phyloP scores from a whole-genome alignment of 2,329 filamentous ascomycete species.

The Trichoderma koningiopsis region DNA sequence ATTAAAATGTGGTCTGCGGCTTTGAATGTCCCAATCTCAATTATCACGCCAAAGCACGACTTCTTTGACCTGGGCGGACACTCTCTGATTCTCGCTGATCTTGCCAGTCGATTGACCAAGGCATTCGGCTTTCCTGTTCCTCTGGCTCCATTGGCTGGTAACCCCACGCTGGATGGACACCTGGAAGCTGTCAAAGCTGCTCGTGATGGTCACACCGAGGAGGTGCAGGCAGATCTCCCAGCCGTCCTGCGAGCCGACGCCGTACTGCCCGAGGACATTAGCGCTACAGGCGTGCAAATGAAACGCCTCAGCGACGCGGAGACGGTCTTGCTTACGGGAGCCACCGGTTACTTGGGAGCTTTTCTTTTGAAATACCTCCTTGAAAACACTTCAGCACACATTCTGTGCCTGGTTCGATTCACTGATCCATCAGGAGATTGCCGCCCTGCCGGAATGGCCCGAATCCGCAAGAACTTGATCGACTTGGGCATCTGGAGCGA shows the following conservation, averaged over 20 bases:
- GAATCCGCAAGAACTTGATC: slow-evolving; percentile 74
- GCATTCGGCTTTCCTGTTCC: slow-evolving; percentile 74
- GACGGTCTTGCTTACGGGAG: slow-evolving; percentile 72
- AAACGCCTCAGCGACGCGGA: slow-evolving; percentile 65
- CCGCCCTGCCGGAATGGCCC: slow-evolving; percentile 67
- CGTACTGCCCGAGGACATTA: slow-evolving; percentile 69
- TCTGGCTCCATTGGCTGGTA: slow-evolving; percentile 69
- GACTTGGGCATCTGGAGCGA: slow-evolving; percentile 78
- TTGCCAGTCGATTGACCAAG: slow-evolving; percentile 69
- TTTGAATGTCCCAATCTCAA: slow-evolving; percentile 63
- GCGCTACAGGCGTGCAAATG: slow-evolving; percentile 55
- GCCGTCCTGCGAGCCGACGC: slow-evolving; percentile 68
- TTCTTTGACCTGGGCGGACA: slow-evolving; percentile 84
- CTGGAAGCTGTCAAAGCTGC: slow-evolving; percentile 70
- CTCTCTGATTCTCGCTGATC: slow-evolving; percentile 74
- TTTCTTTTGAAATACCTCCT: slow-evolving; percentile 71
- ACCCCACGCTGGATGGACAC: slow-evolving; percentile 72
- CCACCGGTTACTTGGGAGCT: slow-evolving; percentile 74
- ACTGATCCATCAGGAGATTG: slow-evolving; percentile 66
- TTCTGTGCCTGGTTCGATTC: slow-evolving; percentile 75
- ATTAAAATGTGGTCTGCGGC: slow-evolving; percentile 72
- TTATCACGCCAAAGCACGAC: slow-evolving; percentile 70
- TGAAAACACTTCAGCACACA: slow-evolving; percentile 66
- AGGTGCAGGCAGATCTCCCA: slow-evolving; percentile 74
- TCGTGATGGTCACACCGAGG: slow-evolving; percentile 71